Evolutionary conservation across 129 eudicot species (phyloP), one percentile per base, ranked within the genome.

Genomic region (Ambrosia trifida): DNA sequence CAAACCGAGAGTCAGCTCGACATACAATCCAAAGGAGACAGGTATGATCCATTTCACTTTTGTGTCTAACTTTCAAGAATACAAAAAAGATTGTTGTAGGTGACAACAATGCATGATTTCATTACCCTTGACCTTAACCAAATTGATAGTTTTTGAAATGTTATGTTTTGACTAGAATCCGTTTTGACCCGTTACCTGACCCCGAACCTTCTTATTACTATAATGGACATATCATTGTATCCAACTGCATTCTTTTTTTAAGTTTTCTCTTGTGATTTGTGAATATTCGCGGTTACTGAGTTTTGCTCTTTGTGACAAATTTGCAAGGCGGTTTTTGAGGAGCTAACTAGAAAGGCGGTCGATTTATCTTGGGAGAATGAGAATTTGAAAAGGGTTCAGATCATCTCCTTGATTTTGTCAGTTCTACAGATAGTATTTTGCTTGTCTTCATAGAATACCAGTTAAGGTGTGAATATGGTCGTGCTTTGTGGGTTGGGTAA

Each of bases 1-100:
- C 98, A 0, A 91, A 91, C 57, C 83, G 94, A 81, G 98, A 91
- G 66, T 88, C 98, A 0, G 96, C 98, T 44, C 81, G 94, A 79
- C 91, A 86, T 77, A 85, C 96, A 2, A 88, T 86, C 53, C 91
- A 87, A 9, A 83, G 89, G 17, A 83, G 96, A 76, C 94, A 88
- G 96, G 98, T 86, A 76, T 31, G 33, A 17, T 13, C 14, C 35
- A n/a, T 45, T 11, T 13, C 13, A 19, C 45, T 24, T 57, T 5
- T 14, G n/a, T n/a, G n/a, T n/a, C n/a, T n/a, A n/a, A n/a, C n/a
- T n/a, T n/a, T n/a, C n/a, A n/a, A n/a, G n/a, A 36, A 36, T 36
- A 35, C 40, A 35, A 35, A 35, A 35, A 35, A 35, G 40, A 35
- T 35, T 35, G n/a, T n/a, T 35, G 40, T 35, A 35, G 40, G 40